A percentile compares a stretch with the other conserved stretches of the same genome.
Evolutionary conservation across 1,284 basidiomycete species (phyloP).

Genomic region (Inonotus hispidus): DNA sequence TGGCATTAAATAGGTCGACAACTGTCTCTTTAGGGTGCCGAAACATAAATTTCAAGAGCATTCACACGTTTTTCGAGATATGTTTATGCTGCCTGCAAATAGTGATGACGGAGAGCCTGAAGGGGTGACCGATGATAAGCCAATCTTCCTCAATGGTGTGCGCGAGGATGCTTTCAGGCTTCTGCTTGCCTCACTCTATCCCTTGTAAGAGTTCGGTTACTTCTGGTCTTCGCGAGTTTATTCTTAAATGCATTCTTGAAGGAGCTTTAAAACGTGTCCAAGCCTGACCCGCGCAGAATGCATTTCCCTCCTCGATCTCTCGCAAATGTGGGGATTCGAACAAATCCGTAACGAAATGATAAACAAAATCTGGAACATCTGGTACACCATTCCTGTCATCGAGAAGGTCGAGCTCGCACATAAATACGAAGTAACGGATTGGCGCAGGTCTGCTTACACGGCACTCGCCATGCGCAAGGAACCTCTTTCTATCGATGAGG

Average conservation of each 20-base stretch:
- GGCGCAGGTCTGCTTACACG: background rate
- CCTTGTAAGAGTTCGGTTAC: background rate
- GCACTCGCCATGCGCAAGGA: background rate
- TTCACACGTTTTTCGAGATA: constrained; percentile 7
- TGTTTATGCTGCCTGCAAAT: background rate
- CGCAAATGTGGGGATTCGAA: constrained; percentile 12
- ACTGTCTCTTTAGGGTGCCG: background rate
- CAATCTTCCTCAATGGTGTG: constrained; percentile 4
- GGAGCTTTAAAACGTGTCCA: background rate
- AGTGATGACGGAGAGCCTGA: background rate
- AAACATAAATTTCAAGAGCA: background rate
- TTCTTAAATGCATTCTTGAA: background rate
- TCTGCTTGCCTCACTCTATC: background rate
- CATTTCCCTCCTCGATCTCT: background rate
- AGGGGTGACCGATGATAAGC: background rate
- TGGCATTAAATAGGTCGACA: background rate
- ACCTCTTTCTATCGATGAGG: constrained; percentile 2
- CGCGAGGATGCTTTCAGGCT: background rate
- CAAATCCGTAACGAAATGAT: background rate
- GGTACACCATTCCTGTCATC: background rate
- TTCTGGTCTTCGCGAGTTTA: background rate
- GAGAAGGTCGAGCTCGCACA: background rate
- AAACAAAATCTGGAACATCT: background rate
- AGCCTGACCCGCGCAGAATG: background rate
- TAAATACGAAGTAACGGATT: constrained; percentile 3